A percentile compares a stretch with the other conserved stretches of the same genome.
These are phyloP conservation scores for Populus trichocarpa DNA, from an alignment of 441 rosid genomes.

Conservation along the genomic window DNA sequence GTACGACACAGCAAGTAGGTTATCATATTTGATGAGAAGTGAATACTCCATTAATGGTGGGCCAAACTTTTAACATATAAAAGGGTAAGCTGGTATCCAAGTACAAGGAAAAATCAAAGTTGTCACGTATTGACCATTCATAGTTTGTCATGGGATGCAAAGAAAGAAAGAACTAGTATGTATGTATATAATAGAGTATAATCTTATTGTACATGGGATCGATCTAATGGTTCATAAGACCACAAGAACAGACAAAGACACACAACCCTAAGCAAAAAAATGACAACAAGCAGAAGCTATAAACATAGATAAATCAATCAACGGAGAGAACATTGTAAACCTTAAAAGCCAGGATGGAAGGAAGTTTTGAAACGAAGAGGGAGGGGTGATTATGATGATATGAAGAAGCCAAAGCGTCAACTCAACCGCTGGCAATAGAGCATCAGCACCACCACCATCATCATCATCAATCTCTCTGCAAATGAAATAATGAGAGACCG, in stretches of 20 bases:
- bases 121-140: background rate
- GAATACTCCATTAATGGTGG: too few relatives aligned
- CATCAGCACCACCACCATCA: background rate
- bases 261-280: background rate
- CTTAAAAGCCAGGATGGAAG: background rate
- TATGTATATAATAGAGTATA: too few relatives aligned
- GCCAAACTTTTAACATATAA: too few relatives aligned
- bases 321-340: background rate
- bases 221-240: too few relatives aligned
- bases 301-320: background rate
- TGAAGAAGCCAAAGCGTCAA: slow-evolving; percentile 4
- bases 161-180: too few relatives aligned
- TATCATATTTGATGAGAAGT: too few relatives aligned
- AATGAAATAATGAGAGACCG: slow-evolving; percentile 13
- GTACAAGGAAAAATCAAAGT: background rate
- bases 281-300: background rate
- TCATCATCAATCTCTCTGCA: background rate
- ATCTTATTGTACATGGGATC: too few relatives aligned
- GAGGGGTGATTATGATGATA: background rate
- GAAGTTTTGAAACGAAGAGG: background rate
- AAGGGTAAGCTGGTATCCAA: background rate
- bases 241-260: background rate
- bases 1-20: too few relatives aligned
- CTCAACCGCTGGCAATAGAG: background rate
- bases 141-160: too few relatives aligned